Percentiles rank a stretch among this genome's conserved stretches.
phyloP scores from a whole-genome alignment of 768 basidiomycete species.

The Suillus alpinus region DNA sequence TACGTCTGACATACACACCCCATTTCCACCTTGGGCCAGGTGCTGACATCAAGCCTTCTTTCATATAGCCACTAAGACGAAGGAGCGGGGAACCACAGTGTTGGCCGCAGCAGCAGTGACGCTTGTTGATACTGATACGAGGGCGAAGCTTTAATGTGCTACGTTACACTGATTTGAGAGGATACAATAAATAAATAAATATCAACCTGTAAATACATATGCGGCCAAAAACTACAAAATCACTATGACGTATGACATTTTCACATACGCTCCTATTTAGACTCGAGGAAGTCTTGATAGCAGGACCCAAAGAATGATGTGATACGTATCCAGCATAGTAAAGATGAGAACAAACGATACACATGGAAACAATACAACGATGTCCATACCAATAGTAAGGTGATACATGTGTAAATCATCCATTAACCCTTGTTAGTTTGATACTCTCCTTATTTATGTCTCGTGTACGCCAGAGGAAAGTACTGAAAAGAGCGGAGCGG shows the following conservation, averaged over 20 bases:
- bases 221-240: too few species aligned
- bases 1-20: conserved; percentile 38
- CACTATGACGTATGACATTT: too few species aligned
- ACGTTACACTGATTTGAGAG: neutral
- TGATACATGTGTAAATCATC: neutral
- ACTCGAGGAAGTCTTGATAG: too few species aligned
- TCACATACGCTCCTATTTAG: too few species aligned
- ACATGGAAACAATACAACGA: neutral
- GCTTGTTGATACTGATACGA: conserved; percentile 44
- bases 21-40: neutral
- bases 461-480: neutral
- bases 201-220: too few species aligned
- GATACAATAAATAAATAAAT: too few species aligned
- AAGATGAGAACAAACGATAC: too few species aligned
- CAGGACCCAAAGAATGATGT: too few species aligned
- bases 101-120: conserved; percentile 84
- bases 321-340: too few species aligned
- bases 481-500: neutral
- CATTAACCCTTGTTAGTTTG: neutral
- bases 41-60: neutral
- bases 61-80: conserved; percentile 74
- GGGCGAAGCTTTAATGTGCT: conserved; percentile 55
- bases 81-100: conserved; percentile 73
- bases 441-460: neutral
- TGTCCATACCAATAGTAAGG: neutral